phyloP scores from a whole-genome alignment of 202 grass and related monocot species.

The Panicum hallii region DNA sequence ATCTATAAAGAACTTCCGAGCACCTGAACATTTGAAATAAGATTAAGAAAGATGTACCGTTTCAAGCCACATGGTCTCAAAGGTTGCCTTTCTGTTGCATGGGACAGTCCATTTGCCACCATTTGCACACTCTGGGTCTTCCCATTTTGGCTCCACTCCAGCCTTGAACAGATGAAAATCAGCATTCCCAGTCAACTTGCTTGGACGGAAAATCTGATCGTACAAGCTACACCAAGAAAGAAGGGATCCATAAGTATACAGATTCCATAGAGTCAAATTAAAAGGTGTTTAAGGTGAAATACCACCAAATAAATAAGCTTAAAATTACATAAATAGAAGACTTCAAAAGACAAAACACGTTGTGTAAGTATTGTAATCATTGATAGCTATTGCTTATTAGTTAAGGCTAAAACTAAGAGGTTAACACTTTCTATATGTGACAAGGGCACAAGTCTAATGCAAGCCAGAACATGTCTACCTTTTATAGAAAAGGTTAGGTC shows the following conservation, averaged over 20 bases:
- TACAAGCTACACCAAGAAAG: conserved; percentile 70
- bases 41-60: conserved; percentile 55
- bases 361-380: background rate
- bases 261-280: conserved; percentile 4
- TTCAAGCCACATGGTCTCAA: conserved; percentile 97
- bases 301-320: background rate
- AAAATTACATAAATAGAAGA: background rate
- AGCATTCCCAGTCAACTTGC: conserved; percentile 76
- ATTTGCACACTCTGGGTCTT: conserved; percentile 98
- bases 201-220: conserved; percentile 91
- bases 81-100: conserved; percentile 68
- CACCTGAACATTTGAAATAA: conserved; percentile 14
- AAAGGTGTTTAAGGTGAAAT: conserved; percentile 22
- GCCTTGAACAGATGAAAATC: conserved; percentile 97
- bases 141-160: conserved; percentile 96
- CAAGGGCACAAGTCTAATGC: background rate
- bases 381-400: background rate
- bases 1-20: conserved; percentile 21
- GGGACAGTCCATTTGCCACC: conserved; percentile 96
- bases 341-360: background rate
- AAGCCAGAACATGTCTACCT: background rate
- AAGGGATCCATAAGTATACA: conserved; percentile 33
- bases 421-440: background rate
- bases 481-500: background rate
- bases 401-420: background rate